Evolutionary conservation across 768 basidiomycete genomes (phyloP), one percentile per base, ranked within the genome.

Genomic region (Porphyrellus cyaneotinctus): DNA sequence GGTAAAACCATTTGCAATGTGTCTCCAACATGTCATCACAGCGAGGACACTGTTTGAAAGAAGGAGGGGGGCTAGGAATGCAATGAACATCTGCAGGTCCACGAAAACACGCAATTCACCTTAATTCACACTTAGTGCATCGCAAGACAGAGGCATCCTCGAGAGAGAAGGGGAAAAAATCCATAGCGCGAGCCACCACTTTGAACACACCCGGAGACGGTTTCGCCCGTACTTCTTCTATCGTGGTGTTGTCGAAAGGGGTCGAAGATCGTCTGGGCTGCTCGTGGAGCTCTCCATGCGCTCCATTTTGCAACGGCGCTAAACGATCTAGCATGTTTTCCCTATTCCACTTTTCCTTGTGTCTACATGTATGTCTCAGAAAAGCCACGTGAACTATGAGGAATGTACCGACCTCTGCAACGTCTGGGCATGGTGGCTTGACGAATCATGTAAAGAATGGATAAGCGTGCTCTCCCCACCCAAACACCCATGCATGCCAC

Each of bases 11-110:
- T 32, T 69, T 72, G 43, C 77, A 74, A 53, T 76, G 78, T 45
- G 78, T 75, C 36, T 77, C 71, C 32, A 80, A 75, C 59, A 75
- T 73, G 60, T 85, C 81, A 45, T 72, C 70, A 61, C 87, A 88
- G 13, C 64, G 62, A 6, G 74, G 62, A 58, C 86, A 88, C 22
- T 71, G 72, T 55, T 68, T 70, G 30, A 70, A 72, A 3, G 58
- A 68, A 22, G 62, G 59, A 0, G 76, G 74, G 22, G 84, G 69
- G 31, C 85, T 87, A 45, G 14, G 43, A 32, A 48, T 47, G 18
- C 35, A 13, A 20, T 53, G 18, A 49, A 18, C 12, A 45, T 39
- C 11, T 23, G 4, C 20, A 32, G 5, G n/a, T 7, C 14, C 15
- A 31, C 31, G 36, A 59, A 38, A 32, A 32, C 36, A 28, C 22